Percentiles rank a stretch among this genome's conserved stretches.
Conservation (phyloP, 2,329 filamentous ascomycete genomes). For the Diplocarpon mali region DNA sequence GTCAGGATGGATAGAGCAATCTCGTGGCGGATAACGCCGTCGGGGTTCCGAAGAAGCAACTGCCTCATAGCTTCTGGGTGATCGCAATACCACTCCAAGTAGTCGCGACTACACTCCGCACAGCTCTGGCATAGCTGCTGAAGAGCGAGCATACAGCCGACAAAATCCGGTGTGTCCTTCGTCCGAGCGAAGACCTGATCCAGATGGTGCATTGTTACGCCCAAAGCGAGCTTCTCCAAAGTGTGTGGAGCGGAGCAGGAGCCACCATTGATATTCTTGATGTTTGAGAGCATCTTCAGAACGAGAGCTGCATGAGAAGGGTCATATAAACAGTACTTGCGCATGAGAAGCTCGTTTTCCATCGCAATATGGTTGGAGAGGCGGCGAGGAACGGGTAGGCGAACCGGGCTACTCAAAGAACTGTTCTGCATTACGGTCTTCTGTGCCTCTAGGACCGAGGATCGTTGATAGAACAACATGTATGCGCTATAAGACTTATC, state of each 20-base stretch:
- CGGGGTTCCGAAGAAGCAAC: slow-evolving; percentile 51
- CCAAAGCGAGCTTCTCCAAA: slow-evolving; percentile 40
- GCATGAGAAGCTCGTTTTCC: slow-evolving; percentile 64
- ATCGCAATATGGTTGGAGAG: slow-evolving; percentile 49
- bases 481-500: slow-evolving; percentile 82
- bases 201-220: slow-evolving; percentile 51
- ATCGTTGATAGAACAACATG: slow-evolving; percentile 93
- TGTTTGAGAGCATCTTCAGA: slow-evolving; percentile 45
- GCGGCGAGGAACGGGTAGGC: slow-evolving; percentile 34
- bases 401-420: slow-evolving; percentile 32
- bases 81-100: slow-evolving; percentile 49
- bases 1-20: slow-evolving; percentile 40
- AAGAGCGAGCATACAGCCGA: slow-evolving; percentile 41
- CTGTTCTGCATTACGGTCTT: slow-evolving; percentile 35
- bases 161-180: slow-evolving; percentile 56
- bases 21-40: slow-evolving; percentile 42
- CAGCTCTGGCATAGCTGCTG: slow-evolving; percentile 38
- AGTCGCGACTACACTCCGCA: slow-evolving; percentile 43
- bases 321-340: slow-evolving; percentile 72
- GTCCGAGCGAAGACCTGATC: slow-evolving; percentile 65
- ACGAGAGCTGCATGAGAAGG: slow-evolving; percentile 59
- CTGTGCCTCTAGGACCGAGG: slow-evolving; percentile 48
- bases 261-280: slow-evolving; percentile 37
- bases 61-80: slow-evolving; percentile 49
- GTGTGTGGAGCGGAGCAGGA: slow-evolving; percentile 39